A percentile compares a stretch with the other conserved stretches of the same genome.
Evolutionary conservation across 208 protist genomes (phyloP).

Genomic region (Trypanosoma melophagium): DNA sequence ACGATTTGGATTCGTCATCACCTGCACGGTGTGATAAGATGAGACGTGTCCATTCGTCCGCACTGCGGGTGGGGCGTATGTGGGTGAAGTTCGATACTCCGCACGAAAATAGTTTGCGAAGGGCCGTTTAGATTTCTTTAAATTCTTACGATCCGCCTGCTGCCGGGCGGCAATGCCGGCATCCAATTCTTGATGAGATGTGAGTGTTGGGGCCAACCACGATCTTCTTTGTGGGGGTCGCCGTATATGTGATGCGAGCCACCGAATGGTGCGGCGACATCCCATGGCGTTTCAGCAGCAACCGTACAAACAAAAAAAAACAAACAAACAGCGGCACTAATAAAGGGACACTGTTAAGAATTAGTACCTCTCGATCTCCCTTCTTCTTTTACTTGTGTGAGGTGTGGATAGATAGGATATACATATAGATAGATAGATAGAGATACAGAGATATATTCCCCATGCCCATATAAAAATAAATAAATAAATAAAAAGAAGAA

Average conservation of each 20-base stretch:
- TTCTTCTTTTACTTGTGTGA: no score
- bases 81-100: constrained; percentile 58
- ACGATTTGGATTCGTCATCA: constrained; percentile 62
- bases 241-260: constrained; percentile 3
- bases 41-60: constrained; percentile 37
- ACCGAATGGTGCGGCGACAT: constrained; percentile 1
- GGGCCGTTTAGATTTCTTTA: constrained; percentile 69
- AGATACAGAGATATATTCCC: no score
- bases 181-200: constrained; percentile 79
- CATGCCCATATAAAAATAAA: no score
- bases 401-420: no score
- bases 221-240: constrained; percentile 20
- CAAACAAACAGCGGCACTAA: no score
- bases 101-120: constrained; percentile 81
- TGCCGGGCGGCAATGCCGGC: constrained; percentile 74
- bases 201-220: constrained; percentile 60
- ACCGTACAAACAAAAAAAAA: no score
- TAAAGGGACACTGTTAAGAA: no score
- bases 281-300: not conserved
- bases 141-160: constrained; percentile 58
- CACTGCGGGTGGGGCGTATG: constrained; percentile 21
- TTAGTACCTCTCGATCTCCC: no score
- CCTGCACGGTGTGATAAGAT: constrained; percentile 42
- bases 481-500: no score
- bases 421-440: no score